Evolutionary conservation across 2,329 filamentous ascomycete genomes (phyloP).

Genomic region (Penicillium capsulatum): DNA sequence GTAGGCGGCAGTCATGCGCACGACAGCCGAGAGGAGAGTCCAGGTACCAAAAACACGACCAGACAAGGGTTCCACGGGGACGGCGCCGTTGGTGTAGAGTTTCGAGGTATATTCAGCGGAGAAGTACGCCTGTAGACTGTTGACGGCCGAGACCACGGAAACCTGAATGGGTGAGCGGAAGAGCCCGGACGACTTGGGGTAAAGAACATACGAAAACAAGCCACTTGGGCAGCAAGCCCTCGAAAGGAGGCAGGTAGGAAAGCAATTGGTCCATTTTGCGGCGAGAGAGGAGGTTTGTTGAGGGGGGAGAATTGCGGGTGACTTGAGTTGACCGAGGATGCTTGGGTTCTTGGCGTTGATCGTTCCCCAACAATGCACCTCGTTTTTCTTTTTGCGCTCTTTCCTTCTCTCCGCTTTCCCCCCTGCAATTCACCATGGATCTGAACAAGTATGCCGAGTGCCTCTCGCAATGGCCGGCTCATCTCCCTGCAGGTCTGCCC

Average conservation of each 20-base stretch:
- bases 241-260: conserved; percentile 36
- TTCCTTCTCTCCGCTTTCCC: not conserved
- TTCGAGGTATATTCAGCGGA: conserved; percentile 79
- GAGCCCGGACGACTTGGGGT: not conserved
- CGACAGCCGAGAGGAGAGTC: conserved; percentile 72
- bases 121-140: conserved; percentile 77
- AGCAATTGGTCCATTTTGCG: conserved; percentile 26
- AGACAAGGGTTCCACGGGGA: conserved; percentile 66
- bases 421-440: conserved; percentile 29
- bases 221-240: conserved; percentile 60
- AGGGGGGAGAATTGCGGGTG: not conserved
- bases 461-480: conserved; percentile 33
- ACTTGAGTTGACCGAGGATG: conserved; percentile 18
- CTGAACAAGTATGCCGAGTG: conserved; percentile 29
- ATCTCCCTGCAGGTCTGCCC: conserved; percentile 36
- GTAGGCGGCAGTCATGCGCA: conserved; percentile 80
- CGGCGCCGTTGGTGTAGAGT: conserved; percentile 63
- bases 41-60: conserved; percentile 82
- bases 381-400: conserved; percentile 6
- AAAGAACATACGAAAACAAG: conserved; percentile 56
- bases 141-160: conserved; percentile 74
- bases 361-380: conserved; percentile 20
- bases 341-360: conserved; percentile 23
- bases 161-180: conserved; percentile 47
- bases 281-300: conserved; percentile 1